phyloP scores from a whole-genome alignment of 345 rosid species.

The Raphanus sativus region DNA sequence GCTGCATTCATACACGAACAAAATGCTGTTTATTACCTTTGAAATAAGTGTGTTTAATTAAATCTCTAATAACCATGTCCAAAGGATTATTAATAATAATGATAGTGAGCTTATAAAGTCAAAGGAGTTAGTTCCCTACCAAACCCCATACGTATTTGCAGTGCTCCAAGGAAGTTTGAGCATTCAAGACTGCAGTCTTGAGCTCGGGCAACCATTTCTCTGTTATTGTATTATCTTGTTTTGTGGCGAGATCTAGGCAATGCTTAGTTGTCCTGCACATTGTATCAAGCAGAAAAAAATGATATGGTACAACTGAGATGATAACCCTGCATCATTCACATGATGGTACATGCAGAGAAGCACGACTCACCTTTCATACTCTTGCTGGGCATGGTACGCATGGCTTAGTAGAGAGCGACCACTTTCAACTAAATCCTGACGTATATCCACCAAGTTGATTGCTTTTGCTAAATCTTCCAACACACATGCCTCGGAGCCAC shows the following conservation, averaged over 20 bases:
- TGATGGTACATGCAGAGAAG: not conserved
- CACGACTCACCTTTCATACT: conserved; percentile 65
- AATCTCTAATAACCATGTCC: not conserved
- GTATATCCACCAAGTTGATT: conserved; percentile 73
- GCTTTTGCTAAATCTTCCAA: conserved; percentile 86
- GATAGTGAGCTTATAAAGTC: not conserved
- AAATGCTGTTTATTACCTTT: not conserved
- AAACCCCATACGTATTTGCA: conserved; percentile 75
- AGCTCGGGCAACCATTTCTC: conserved; percentile 94
- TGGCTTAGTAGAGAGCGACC: conserved; percentile 70
- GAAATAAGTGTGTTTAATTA: not conserved
- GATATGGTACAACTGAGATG: not conserved
- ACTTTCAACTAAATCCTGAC: conserved; percentile 82
- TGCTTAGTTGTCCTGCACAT: conserved; percentile 65
- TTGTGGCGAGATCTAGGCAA: conserved; percentile 71
- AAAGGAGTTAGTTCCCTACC: conserved; percentile 52
- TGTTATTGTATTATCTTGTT: conserved; percentile 69
- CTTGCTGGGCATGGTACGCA: conserved; percentile 78
- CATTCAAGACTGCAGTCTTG: conserved; percentile 61
- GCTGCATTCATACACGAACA: conserved; percentile 46
- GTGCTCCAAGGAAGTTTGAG: conserved; percentile 68
- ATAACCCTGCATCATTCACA: not conserved
- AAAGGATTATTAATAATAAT: not conserved
- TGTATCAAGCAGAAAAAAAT: not conserved
- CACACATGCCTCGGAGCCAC: conserved; percentile 90